A percentile compares a stretch with the other conserved stretches of the same genome.
Evolutionary conservation across 2,329 filamentous ascomycete genomes (phyloP).

Genomic region (Xylaria sp.): DNA sequence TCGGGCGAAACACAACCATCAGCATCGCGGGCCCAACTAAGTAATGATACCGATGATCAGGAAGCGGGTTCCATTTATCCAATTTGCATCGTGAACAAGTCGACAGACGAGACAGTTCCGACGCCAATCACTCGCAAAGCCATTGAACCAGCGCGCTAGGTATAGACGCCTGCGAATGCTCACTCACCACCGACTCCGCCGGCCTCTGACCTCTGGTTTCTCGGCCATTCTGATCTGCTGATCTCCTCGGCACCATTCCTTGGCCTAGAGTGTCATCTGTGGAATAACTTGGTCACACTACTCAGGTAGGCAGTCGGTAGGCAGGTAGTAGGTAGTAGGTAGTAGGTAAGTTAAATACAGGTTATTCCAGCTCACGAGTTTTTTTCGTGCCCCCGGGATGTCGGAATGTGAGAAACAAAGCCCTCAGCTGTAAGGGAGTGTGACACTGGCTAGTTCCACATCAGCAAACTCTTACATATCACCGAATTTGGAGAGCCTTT

Average conservation of each 20-base stretch:
- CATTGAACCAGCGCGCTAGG: constrained; percentile 11
- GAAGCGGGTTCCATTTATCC: constrained; percentile 9
- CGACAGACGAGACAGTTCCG: no score
- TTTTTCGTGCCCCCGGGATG: neutral
- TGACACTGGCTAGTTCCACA: neutral
- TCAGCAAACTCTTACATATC: neutral
- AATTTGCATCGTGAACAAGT: neutral
- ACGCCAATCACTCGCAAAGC: neutral
- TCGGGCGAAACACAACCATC: constrained; percentile 10
- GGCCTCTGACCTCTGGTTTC: neutral
- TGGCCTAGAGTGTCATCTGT: neutral
- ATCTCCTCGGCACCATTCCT: neutral
- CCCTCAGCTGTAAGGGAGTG: neutral
- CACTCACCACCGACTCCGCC: neutral
- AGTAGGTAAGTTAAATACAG: no score
- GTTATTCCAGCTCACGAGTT: neutral
- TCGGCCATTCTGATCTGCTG: neutral
- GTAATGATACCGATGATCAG: constrained; percentile 24
- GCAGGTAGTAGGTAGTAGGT: no score
- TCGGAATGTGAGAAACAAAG: neutral
- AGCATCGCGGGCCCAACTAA: constrained; percentile 18
- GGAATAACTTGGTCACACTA: neutral
- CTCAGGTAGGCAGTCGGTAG: no score
- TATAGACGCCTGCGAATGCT: constrained; percentile 1
- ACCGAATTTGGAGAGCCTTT: neutral